Evolutionary conservation across 2,329 filamentous ascomycete species (phyloP).

Genomic region (Ophiostoma sp.): DNA sequence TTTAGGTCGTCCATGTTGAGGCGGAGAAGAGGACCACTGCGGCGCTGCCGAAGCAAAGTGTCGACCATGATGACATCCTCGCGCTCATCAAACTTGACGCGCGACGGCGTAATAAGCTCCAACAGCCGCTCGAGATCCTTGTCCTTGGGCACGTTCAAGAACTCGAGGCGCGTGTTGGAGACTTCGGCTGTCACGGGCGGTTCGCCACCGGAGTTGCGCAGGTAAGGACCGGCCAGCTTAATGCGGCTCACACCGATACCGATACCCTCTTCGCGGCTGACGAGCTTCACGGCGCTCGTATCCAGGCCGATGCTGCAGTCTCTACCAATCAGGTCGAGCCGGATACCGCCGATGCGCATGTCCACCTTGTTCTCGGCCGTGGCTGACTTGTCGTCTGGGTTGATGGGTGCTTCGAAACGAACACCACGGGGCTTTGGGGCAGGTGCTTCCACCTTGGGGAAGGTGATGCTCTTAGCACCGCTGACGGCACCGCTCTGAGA

Average conservation of each 20-base stretch:
- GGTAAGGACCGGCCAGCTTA: conserved; percentile 70
- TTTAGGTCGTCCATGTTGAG: conserved; percentile 66
- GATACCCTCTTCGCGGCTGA: conserved; percentile 71
- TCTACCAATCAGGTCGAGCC: conserved; percentile 74
- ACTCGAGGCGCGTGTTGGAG: conserved; percentile 69
- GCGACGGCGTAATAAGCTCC: conserved; percentile 85
- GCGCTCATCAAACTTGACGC: conserved; percentile 79
- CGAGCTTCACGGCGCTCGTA: conserved; percentile 78
- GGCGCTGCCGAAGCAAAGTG: conserved; percentile 79
- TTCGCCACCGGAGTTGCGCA: conserved; percentile 52
- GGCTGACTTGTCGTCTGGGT: conserved; percentile 50
- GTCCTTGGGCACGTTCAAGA: conserved; percentile 70
- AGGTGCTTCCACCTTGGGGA: conserved; percentile 38
- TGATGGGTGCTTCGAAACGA: conserved; percentile 52
- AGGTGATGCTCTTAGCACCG: neutral
- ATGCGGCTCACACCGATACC: conserved; percentile 74
- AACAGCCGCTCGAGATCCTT: conserved; percentile 79
- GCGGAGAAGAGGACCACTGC: conserved; percentile 81
- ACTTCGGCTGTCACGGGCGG: conserved; percentile 65
- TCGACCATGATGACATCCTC: conserved; percentile 95
- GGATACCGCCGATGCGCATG: conserved; percentile 71
- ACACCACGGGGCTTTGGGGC: conserved; percentile 55
- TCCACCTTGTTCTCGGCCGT: conserved; percentile 67
- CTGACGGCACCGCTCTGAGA: conserved; percentile 43
- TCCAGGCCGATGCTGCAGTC: conserved; percentile 73